Percentiles rank a stretch among this genome's conserved stretches.
phyloP scores from a whole-genome alignment of 371 early-diverging fungal genomes.

The Lichtheimia ornata region DNA sequence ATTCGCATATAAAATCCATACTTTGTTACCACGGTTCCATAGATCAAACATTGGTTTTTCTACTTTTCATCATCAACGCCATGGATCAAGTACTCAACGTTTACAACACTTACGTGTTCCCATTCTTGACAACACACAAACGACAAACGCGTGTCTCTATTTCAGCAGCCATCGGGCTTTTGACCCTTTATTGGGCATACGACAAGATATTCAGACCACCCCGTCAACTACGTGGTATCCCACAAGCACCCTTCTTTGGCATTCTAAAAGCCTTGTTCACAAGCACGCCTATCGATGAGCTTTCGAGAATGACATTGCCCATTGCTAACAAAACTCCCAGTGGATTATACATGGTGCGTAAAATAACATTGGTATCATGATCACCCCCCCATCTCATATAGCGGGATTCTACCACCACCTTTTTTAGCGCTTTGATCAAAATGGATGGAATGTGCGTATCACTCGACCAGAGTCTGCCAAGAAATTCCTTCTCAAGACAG shows the following conservation, averaged over 20 bases:
- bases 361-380: background rate
- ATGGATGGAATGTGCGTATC: constrained; percentile 12
- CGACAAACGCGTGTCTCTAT: background rate
- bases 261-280: constrained; percentile 3
- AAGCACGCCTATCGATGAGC: background rate
- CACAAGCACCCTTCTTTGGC: constrained; percentile 2
- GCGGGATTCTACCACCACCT: no score
- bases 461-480: constrained; percentile 15
- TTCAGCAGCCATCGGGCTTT: background rate
- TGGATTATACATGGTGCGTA: constrained; percentile 6
- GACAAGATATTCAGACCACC: constrained; percentile 12
- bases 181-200: constrained; percentile 4
- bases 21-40: no score
- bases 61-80: no score
- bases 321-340: background rate
- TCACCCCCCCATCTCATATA: no score
- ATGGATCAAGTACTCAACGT: no score
- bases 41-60: no score
- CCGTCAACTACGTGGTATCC: constrained; percentile 9
- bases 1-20: no score
- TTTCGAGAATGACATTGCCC: background rate
- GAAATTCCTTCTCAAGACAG: constrained; percentile 19
- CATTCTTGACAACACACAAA: no score
- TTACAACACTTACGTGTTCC: no score
- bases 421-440: background rate